phyloP scores from a whole-genome alignment of 257 asterid genomes.

The Solanum rostratum region DNA sequence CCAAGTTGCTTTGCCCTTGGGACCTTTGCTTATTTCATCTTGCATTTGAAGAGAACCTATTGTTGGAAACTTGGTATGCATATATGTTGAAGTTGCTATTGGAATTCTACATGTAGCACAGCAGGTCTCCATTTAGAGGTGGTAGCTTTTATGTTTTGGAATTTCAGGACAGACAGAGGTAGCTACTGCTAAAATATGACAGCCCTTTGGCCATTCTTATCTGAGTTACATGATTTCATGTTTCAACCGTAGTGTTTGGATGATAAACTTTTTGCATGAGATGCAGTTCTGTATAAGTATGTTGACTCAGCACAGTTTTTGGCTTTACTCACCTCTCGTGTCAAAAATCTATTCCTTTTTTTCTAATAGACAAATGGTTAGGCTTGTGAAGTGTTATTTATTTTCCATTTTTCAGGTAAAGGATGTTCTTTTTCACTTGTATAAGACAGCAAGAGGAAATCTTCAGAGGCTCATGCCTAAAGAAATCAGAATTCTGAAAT shows the following conservation, averaged over 20 bases:
- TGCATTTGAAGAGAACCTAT: not conserved
- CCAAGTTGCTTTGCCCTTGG: not conserved
- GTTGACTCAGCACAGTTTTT: not conserved
- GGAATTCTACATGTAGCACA: not conserved
- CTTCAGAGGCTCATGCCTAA: constrained; percentile 87
- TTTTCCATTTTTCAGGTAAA: constrained; percentile 39
- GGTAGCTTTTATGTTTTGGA: not conserved
- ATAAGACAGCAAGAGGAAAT: constrained; percentile 58
- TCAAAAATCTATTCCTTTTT: not conserved
- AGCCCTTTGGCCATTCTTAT: not conserved
- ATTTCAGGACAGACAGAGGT: not conserved
- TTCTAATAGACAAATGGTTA: not conserved
- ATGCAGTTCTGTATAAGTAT: not conserved
- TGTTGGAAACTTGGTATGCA: not conserved
- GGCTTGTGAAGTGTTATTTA: not conserved
- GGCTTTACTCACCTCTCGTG: not conserved
- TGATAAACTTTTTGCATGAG: not conserved
- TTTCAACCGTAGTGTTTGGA: not conserved
- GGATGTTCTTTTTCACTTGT: constrained; percentile 71
- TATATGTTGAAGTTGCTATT: not conserved
- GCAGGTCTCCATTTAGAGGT: not conserved
- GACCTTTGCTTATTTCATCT: not conserved
- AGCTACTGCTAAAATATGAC: not conserved
- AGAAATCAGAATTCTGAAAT: constrained; percentile 83
- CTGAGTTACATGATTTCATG: not conserved